phyloP scores from a whole-genome alignment of 1,284 basidiomycete genomes.

The Sutorius eximius region DNA sequence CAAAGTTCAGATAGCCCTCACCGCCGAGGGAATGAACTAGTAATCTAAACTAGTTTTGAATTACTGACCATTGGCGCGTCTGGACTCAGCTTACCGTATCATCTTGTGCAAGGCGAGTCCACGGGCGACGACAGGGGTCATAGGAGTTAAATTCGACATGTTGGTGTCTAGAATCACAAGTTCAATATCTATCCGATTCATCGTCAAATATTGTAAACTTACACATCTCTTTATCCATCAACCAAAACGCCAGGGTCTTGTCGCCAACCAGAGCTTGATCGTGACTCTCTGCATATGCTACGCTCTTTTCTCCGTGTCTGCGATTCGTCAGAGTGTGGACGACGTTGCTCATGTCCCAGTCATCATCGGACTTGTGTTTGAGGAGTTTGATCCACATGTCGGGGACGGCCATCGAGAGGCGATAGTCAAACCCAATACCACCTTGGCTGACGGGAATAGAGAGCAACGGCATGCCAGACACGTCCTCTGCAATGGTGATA shows the following conservation, averaged over 20 bases:
- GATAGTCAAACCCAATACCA: slow-evolving; percentile 96
- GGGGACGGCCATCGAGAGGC: slow-evolving; percentile 96
- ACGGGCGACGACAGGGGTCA: slow-evolving; percentile 87
- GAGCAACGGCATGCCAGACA: slow-evolving; percentile 96
- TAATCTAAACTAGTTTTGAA: slow-evolving; percentile 50
- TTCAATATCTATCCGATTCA: slow-evolving; percentile 22
- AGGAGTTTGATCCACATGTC: slow-evolving; percentile 99
- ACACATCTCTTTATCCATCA: slow-evolving; percentile 99
- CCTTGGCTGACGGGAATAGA: slow-evolving; percentile 80
- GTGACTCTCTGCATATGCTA: slow-evolving; percentile 96
- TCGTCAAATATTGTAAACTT: slow-evolving; percentile 27
- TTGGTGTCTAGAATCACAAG: slow-evolving; percentile 70
- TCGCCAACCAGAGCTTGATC: slow-evolving; percentile 98
- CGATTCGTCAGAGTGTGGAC: slow-evolving; percentile 90
- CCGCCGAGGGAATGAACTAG: slow-evolving; percentile 92
- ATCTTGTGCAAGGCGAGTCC: slow-evolving; percentile 95
- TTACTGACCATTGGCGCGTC: background rate
- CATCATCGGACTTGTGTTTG: slow-evolving; percentile 86
- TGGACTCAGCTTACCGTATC: slow-evolving; percentile 71
- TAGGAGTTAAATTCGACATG: slow-evolving; percentile 89
- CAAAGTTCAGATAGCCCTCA: slow-evolving; percentile 97
- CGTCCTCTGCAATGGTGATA: slow-evolving; percentile 96
- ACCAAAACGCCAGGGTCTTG: slow-evolving; percentile 98
- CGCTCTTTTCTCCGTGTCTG: slow-evolving; percentile 85
- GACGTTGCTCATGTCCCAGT: slow-evolving; percentile 90